Evolutionary conservation across 2,329 filamentous ascomycete species (phyloP).

Genomic region (Alternaria angustiovoidea): DNA sequence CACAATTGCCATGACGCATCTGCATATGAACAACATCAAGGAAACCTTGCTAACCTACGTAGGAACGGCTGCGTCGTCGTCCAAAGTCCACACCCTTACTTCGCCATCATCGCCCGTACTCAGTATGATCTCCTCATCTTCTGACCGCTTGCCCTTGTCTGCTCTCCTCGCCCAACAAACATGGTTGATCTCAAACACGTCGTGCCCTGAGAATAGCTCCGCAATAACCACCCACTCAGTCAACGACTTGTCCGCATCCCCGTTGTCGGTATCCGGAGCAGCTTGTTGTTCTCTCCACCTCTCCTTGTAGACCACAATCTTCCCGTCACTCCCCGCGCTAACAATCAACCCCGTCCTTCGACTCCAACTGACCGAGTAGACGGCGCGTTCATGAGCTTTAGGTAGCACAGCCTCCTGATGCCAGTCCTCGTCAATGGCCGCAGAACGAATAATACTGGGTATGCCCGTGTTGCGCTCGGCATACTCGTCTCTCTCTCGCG

Average conservation of each 20-base stretch:
- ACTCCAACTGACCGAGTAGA: conserved; percentile 90
- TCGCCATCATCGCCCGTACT: conserved; percentile 93
- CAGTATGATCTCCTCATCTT: conserved; percentile 82
- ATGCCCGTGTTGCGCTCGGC: conserved; percentile 66
- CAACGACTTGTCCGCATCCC: conserved; percentile 23
- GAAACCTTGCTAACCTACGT: too few species aligned
- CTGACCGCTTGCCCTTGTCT: conserved; percentile 68
- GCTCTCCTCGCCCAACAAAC: conserved; percentile 84
- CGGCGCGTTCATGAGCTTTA: conserved; percentile 75
- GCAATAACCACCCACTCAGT: conserved; percentile 77
- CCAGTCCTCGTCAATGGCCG: conserved; percentile 82
- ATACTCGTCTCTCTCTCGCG: conserved; percentile 59
- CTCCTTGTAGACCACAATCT: conserved; percentile 36
- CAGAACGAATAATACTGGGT: conserved; percentile 87
- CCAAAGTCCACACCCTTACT: conserved; percentile 78
- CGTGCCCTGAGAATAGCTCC: conserved; percentile 77
- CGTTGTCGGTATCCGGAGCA: conserved; percentile 15
- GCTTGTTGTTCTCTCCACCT: conserved; percentile 25
- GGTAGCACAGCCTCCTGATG: conserved; percentile 79
- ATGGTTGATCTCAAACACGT: conserved; percentile 94
- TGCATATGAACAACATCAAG: background rate
- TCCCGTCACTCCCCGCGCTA: conserved; percentile 81
- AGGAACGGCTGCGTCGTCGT: conserved; percentile 11
- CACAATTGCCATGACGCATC: background rate
- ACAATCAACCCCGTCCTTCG: conserved; percentile 77